Percentiles rank a stretch among this genome's conserved stretches.
These are phyloP conservation scores for Babesia divergens DNA, from an alignment of 169 alveolate species.

Conservation along the genomic window DNA sequence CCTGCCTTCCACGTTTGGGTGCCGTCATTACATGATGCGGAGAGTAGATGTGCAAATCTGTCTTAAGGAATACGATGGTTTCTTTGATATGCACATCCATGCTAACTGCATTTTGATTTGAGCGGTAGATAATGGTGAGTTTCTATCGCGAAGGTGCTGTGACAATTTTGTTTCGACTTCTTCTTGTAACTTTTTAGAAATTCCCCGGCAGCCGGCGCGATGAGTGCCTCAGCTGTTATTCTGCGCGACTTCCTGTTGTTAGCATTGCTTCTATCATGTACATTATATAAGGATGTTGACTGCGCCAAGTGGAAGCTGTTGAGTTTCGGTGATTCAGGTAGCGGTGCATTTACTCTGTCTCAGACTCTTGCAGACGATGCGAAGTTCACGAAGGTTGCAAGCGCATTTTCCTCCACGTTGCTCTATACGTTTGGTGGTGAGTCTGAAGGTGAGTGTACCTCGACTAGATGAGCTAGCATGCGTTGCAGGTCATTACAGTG, in stretches of 20 bases:
- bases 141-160: no score
- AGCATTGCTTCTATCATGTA: background rate
- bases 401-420: constrained; percentile 11
- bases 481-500: constrained; percentile 19
- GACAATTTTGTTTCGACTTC: no score
- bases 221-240: no score
- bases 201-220: no score
- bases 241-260: background rate
- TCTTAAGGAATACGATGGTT: no score
- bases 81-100: no score
- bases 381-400: constrained; percentile 7
- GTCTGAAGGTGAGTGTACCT: constrained; percentile 26
- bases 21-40: no score
- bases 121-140: no score
- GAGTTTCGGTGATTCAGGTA: background rate
- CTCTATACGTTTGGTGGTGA: constrained; percentile 54
- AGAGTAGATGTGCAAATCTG: no score
- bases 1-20: no score
- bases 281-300: background rate
- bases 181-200: no score
- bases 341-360: background rate
- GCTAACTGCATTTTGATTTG: no score
- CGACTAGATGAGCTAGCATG: background rate
- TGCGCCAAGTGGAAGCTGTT: constrained; percentile 14
- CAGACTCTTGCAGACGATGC: background rate